These are phyloP conservation scores for Rhodotorula sphaerocarpa DNA, from an alignment of 768 basidiomycete genomes.

Conservation along the genomic window DNA sequence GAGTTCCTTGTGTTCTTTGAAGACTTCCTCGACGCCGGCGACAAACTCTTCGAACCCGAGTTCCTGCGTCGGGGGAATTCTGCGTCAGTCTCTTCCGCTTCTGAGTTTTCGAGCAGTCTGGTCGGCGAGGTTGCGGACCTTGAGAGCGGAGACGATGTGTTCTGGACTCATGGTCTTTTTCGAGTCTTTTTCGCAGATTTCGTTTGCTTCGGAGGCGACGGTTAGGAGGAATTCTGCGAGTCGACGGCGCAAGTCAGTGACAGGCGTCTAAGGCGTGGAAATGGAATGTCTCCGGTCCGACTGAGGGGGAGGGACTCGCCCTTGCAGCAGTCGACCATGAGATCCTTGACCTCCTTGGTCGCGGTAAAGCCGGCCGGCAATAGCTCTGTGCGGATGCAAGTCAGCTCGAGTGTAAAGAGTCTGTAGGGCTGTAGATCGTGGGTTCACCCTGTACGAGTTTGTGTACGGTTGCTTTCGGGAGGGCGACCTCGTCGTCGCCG, in stretches of 20 bases:
- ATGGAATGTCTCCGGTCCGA: too few relatives aligned
- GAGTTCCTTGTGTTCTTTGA: conserved; percentile 93
- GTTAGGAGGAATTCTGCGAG: conserved; percentile 91
- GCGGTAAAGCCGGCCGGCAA: conserved; percentile 79
- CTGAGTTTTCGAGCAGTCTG: too few relatives aligned
- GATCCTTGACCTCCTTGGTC: conserved; percentile 90
- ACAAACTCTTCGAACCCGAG: conserved; percentile 90
- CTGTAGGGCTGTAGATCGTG: not conserved
- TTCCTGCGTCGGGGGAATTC: too few relatives aligned
- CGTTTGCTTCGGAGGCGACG: conserved; percentile 94
- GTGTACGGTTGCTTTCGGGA: conserved; percentile 93
- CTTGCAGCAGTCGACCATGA: conserved; percentile 98
- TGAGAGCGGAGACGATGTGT: conserved; percentile 84
- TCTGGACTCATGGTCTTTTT: conserved; percentile 99
- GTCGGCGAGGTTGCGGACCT: conserved; percentile 50
- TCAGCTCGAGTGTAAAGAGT: not conserved
- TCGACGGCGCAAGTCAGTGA: not conserved
- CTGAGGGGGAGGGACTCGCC: conserved; percentile 55
- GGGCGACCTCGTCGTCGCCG: conserved; percentile 81
- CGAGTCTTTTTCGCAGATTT: conserved; percentile 93
- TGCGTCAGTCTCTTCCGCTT: not conserved
- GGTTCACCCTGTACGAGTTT: conserved; percentile 84
- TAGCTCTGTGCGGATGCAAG: conserved; percentile 55
- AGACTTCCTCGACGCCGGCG: conserved; percentile 77
- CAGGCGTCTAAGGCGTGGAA: not conserved